These are phyloP conservation scores for Tylopilus sp. DNA, from an alignment of 768 basidiomycete species.

Conservation along the genomic window DNA sequence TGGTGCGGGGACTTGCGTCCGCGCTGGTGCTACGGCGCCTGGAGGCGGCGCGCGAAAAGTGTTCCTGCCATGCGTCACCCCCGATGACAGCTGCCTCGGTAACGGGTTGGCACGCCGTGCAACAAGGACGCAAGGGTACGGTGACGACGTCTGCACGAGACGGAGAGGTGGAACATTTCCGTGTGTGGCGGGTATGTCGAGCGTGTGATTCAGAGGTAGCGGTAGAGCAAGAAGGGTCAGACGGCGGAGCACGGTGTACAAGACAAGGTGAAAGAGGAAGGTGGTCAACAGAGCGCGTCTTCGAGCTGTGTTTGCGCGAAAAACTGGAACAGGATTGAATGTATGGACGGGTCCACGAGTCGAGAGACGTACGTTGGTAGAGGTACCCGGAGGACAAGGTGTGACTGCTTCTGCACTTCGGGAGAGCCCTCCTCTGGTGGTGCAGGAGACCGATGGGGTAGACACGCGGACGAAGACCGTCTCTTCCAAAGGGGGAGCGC, in stretches of 20 bases:
- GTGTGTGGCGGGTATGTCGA: conserved; percentile 17
- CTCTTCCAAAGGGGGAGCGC: conserved; percentile 67
- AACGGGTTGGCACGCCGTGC: conserved; percentile 54
- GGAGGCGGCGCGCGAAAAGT: conserved; percentile 59
- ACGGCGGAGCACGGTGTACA: conserved; percentile 41
- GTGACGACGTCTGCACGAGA: conserved; percentile 44
- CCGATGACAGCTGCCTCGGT: conserved; percentile 55
- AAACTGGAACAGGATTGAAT: conserved; percentile 33
- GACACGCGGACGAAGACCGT: conserved; percentile 15
- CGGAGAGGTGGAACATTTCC: conserved; percentile 29
- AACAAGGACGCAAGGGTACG: conserved; percentile 71
- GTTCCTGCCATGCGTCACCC: conserved; percentile 60
- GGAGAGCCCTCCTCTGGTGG: conserved; percentile 20
- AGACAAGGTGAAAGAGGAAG: conserved; percentile 52
- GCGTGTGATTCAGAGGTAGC: neutral
- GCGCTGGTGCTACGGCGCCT: conserved; percentile 50
- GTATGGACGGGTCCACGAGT: neutral
- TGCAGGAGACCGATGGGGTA: conserved; percentile 18
- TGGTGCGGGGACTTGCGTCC: conserved; percentile 31
- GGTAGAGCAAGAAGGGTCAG: neutral
- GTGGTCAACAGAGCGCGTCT: conserved; percentile 33
- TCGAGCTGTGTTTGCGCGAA: conserved; percentile 40
- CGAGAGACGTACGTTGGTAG: conserved; percentile 51
- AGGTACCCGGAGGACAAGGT: conserved; percentile 56
- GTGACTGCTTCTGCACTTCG: conserved; percentile 36